Base-by-base conservation (phyloP, 2,329 filamentous ascomycete genomes). In the Ascochyta viciae-villosae region DNA sequence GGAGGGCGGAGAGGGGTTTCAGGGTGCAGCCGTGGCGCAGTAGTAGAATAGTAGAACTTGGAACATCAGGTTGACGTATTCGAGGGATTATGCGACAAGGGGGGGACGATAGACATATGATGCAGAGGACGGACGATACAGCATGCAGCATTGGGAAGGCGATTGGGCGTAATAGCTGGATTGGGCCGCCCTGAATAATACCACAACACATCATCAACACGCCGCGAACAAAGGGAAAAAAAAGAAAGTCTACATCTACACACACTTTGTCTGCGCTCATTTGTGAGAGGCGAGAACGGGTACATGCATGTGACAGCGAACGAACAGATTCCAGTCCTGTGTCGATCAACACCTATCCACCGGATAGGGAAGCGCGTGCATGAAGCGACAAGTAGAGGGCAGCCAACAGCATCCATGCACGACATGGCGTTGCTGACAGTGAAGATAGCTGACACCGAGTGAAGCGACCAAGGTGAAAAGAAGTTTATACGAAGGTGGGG, bases 1-100 rank as follows among this genome's bases (percentile, higher is more conserved):
- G 42, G 72, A 73, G 38, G 58, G 57, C 12, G 65, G 52, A 8
- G 67, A 70, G 35, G 71, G 64, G 4, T 69, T 72, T 31, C 68
- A 72, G 43, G 64, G 66, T 12, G 60, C 70, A 8, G 58, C 53
- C 33, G 63, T 63, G 37, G 63, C 64, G 15, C 46, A 31, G 3
- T 31, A 56, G 19, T 50, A 55, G 45, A 24, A 23, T 31, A 56
- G 19, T 50, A 55, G 45, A 24, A 23, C 12, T 8, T 31, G 4
- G n/a, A 33, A n/a, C 12, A 19, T 27, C 41, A 16, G 27, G 26
- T 6, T 37, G 53, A 40, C 44, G n/a, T 43, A 24, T 15, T 29
- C 19, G 29, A 50, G 16, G 46, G 19, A 33, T 22, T n/a, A 49
- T 12, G 27, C 29, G 19, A 40, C 37, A 24, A 19, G 19, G 19